Conservation (phyloP, 208 protist species). For the Leptomonas seymouri region DNA sequence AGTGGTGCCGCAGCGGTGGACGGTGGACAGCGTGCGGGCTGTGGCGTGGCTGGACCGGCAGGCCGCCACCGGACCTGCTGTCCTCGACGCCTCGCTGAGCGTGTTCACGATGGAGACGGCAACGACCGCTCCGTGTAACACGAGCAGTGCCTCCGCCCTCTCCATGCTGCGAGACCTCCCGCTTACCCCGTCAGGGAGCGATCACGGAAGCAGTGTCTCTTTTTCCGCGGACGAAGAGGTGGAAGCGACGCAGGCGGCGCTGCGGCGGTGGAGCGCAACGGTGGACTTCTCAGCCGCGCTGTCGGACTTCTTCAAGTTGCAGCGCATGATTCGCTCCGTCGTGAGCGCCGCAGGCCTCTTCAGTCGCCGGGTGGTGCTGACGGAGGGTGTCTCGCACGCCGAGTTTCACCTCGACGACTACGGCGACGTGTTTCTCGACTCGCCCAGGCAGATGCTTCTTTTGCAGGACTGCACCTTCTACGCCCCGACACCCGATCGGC, state of each 20-base stretch:
- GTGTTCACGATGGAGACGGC: constrained; percentile 23
- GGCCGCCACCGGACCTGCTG: neutral
- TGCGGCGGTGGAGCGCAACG: constrained; percentile 27
- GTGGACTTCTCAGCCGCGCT: constrained; percentile 21
- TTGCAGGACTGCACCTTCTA: constrained; percentile 59
- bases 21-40: constrained; percentile 16
- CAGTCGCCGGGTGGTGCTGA: constrained; percentile 21
- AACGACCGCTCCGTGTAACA: neutral
- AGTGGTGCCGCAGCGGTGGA: constrained; percentile 15
- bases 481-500: constrained; percentile 18
- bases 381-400: neutral
- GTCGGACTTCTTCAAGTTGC: constrained; percentile 26
- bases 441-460: constrained; percentile 38
- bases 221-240: constrained; percentile 30
- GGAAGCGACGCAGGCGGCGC: constrained; percentile 18
- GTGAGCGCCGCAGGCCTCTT: constrained; percentile 9
- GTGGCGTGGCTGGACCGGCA: constrained; percentile 15
- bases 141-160: neutral
- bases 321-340: constrained; percentile 20
- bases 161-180: constrained; percentile 17
- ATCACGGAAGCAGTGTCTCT: constrained; percentile 29
- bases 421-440: constrained; percentile 55
- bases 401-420: constrained; percentile 45
- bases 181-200: constrained; percentile 28
- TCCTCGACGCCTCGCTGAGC: constrained; percentile 12